Evolutionary conservation across 2,329 filamentous ascomycete genomes (phyloP).

Genomic region (Aspergillus neotritici): DNA sequence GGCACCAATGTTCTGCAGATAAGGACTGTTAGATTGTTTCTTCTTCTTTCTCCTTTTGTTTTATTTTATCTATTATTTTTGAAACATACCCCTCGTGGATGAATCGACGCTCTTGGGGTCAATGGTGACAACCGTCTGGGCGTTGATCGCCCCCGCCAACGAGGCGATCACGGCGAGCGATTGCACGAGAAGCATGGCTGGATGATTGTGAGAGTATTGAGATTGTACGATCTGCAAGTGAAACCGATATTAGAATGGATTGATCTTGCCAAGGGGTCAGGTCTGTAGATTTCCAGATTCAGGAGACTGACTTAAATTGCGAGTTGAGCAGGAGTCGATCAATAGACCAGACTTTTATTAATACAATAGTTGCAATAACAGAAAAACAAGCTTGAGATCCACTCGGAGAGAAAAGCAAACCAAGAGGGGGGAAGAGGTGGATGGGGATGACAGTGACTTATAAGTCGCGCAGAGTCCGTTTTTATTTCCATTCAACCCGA

Average conservation of each 20-base stretch:
- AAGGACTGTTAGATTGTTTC: constrained; percentile 3
- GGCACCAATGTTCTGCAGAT: constrained; percentile 39
- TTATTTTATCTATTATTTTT: neutral
- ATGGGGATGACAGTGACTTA: too few species aligned
- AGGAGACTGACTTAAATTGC: too few species aligned
- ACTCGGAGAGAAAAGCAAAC: too few species aligned
- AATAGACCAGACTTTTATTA: too few species aligned
- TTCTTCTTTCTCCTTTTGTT: neutral
- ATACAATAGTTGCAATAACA: too few species aligned
- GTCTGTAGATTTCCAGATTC: too few species aligned
- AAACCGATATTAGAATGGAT: neutral
- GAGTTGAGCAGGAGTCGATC: too few species aligned
- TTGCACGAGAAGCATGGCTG: constrained; percentile 20
- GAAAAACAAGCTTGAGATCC: too few species aligned
- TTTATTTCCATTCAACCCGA: too few species aligned
- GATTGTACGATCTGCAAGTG: neutral
- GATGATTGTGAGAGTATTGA: constrained; percentile 4
- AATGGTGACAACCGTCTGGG: constrained; percentile 28
- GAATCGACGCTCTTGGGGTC: constrained; percentile 33
- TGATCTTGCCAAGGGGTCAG: too few species aligned
- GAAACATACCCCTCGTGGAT: constrained; percentile 31
- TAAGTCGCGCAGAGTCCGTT: too few species aligned
- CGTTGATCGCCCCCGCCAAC: constrained; percentile 25
- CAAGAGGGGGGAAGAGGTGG: too few species aligned
- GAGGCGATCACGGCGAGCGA: constrained; percentile 30